A percentile compares a stretch with the other conserved stretches of the same genome.
phyloP scores from a whole-genome alignment of 2,329 filamentous ascomycete genomes.

The Macroventuria anomochaeta region DNA sequence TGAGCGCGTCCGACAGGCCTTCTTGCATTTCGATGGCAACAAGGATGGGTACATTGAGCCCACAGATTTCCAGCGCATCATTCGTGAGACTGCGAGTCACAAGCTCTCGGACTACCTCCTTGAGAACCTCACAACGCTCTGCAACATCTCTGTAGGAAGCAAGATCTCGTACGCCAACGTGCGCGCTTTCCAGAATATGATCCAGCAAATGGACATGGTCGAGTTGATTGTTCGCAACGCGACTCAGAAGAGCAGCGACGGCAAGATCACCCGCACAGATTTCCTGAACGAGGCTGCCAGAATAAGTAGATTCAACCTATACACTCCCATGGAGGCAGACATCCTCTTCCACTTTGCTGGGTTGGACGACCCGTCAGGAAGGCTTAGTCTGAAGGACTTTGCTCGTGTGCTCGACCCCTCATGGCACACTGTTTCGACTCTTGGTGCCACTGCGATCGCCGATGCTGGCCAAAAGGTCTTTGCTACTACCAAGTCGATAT shows the following conservation, averaged over 20 bases:
- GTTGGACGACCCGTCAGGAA: constrained; percentile 85
- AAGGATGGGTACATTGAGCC: constrained; percentile 94
- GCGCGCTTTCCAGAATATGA: constrained; percentile 96
- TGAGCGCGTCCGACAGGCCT: constrained; percentile 93
- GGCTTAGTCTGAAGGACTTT: constrained; percentile 83
- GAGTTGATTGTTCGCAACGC: constrained; percentile 92
- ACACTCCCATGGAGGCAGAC: constrained; percentile 98
- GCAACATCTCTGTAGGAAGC: constrained; percentile 89
- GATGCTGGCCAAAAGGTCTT: constrained; percentile 61
- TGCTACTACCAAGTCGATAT: constrained; percentile 61
- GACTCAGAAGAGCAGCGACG: constrained; percentile 80
- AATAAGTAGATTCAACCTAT: constrained; percentile 90
- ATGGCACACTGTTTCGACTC: constrained; percentile 73
- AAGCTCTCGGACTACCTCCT: constrained; percentile 97
- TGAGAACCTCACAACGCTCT: constrained; percentile 87
- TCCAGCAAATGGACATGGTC: constrained; percentile 96
- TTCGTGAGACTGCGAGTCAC: constrained; percentile 88
- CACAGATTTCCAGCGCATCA: constrained; percentile 95
- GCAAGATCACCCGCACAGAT: constrained; percentile 91
- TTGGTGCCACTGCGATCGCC: constrained; percentile 58
- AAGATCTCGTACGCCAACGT: constrained; percentile 99
- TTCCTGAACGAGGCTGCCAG: constrained; percentile 93
- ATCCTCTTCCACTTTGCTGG: constrained; percentile 98
- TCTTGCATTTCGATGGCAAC: constrained; percentile 88
- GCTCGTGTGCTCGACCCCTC: constrained; percentile 93